These are phyloP conservation scores for Dorcoceras hygrometricum DNA, from an alignment of 257 asterid species.

Conservation along the genomic window DNA sequence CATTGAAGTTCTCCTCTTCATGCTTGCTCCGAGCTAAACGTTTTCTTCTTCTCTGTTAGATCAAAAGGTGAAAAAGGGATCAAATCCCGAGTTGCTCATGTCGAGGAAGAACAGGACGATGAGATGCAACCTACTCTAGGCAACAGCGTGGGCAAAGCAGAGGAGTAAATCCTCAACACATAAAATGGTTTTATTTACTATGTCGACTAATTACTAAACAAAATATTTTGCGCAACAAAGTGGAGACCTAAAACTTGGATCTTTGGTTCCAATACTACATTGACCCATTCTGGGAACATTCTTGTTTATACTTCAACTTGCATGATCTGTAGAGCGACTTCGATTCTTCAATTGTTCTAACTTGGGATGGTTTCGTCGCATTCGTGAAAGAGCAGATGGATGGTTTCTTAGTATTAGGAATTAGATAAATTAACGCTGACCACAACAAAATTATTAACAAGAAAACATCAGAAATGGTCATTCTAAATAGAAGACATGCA, in stretches of 20 bases:
- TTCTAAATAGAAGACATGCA: background rate
- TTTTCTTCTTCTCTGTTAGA: background rate
- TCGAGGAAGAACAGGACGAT: background rate
- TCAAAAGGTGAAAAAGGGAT: background rate
- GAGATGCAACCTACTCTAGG: background rate
- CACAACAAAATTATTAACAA: background rate
- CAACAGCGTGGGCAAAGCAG: background rate
- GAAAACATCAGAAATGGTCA: background rate
- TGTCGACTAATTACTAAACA: background rate
- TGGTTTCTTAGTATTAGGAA: too few species aligned
- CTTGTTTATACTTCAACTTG: background rate
- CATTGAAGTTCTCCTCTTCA: background rate
- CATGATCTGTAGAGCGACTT: background rate
- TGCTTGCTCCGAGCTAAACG: background rate
- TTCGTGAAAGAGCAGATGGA: too few species aligned
- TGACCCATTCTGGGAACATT: background rate
- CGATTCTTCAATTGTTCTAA: background rate
- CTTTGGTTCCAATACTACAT: background rate
- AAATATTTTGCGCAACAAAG: background rate
- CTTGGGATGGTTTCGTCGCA: background rate
- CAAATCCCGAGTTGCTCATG: background rate
- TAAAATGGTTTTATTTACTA: background rate
- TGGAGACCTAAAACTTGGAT: background rate
- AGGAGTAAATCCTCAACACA: background rate
- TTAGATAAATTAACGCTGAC: background rate